Conservation (phyloP, 371 early-diverging fungal genomes). For the Mortierella sp. region DNA sequence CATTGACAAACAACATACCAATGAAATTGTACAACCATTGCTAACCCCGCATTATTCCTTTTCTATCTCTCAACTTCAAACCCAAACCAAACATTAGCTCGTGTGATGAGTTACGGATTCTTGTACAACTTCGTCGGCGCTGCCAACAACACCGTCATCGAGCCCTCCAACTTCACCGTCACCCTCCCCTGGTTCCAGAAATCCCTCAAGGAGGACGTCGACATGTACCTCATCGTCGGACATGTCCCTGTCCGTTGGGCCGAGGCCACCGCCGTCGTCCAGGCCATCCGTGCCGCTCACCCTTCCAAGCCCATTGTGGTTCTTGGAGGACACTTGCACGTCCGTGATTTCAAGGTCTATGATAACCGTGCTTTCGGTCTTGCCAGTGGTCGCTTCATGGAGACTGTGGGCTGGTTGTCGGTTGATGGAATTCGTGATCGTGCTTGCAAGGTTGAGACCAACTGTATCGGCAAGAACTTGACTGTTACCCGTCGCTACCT, state of each 20-base stretch:
- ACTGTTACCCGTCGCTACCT: constrained; percentile 72
- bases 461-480: constrained; percentile 58
- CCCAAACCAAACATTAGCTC: constrained; percentile 13
- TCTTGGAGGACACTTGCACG: constrained; percentile 73
- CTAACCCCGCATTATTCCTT: not conserved
- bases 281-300: constrained; percentile 65
- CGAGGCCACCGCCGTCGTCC: constrained; percentile 63
- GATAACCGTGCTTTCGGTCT: constrained; percentile 70
- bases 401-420: constrained; percentile 73
- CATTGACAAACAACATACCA: not conserved
- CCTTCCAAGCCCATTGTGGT: constrained; percentile 69
- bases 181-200: constrained; percentile 69
- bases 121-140: constrained; percentile 65
- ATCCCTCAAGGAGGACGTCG: constrained; percentile 63
- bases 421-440: constrained; percentile 45
- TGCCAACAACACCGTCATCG: constrained; percentile 60
- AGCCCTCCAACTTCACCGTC: constrained; percentile 64
- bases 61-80: not conserved
- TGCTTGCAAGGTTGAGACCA: constrained; percentile 35
- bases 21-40: not conserved
- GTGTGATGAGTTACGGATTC: constrained; percentile 71
- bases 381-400: constrained; percentile 70
- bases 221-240: constrained; percentile 69
- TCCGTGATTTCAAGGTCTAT: constrained; percentile 67
- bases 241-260: constrained; percentile 66